Conservation (phyloP, 2,329 filamentous ascomycete genomes). For the Fusarium sp. region DNA sequence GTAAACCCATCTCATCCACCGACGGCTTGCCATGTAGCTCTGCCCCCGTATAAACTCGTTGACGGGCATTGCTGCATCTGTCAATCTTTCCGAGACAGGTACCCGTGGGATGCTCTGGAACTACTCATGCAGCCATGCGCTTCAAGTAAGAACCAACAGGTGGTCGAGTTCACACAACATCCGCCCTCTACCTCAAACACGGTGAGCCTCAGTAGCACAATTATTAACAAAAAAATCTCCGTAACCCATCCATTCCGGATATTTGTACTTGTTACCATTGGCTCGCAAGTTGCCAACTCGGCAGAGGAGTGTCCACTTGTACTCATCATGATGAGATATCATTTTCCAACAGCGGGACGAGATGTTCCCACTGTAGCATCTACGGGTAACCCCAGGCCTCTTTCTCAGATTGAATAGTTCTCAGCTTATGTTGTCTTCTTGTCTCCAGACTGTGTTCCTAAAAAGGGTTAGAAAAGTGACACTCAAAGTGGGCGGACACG, state of each 20-base stretch:
- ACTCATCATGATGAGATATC: not conserved
- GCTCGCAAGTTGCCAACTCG: not conserved
- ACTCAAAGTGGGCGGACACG: not conserved
- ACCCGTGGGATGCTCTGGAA: conserved; percentile 9
- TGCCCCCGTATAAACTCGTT: conserved; percentile 14
- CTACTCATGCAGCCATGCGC: conserved; percentile 18
- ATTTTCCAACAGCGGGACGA: not conserved
- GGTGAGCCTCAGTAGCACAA: conserved; percentile 9
- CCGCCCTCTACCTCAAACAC: conserved; percentile 2
- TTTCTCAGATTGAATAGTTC: not conserved
- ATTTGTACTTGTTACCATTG: not conserved
- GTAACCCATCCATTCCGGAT: not conserved
- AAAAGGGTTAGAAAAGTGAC: not conserved
- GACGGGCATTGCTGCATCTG: not conserved
- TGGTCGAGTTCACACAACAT: not conserved
- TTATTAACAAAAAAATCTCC: not conserved
- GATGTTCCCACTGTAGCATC: not conserved
- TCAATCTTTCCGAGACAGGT: conserved; percentile 17
- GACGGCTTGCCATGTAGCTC: conserved; percentile 24
- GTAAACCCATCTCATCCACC: conserved; percentile 14
- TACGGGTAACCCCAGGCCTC: not conserved
- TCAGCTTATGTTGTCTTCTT: not conserved
- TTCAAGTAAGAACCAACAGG: conserved; percentile 15
- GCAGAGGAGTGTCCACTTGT: not conserved
- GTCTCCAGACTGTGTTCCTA: not conserved